Base-by-base conservation (phyloP, 257 asterid genomes). In the Henckelia pumila region DNA sequence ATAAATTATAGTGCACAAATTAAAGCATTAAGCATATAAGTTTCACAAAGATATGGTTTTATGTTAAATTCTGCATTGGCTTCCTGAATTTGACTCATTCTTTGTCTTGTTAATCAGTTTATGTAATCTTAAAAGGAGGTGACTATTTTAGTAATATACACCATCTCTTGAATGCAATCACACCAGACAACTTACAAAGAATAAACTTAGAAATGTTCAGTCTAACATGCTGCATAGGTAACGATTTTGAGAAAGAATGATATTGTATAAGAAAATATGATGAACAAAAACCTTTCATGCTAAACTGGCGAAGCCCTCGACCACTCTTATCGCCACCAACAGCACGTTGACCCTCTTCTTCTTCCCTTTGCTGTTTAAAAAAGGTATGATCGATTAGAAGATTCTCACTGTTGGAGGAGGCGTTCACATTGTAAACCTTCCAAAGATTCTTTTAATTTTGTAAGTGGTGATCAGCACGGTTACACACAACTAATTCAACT, bases 271-370 rank as follows among this genome's bases (percentile, higher is more conserved):
- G 49, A 50, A 14, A 7, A 21, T 35, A 44, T 8, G 47, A 74
- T 58, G 66, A 70, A 59, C 67, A 68, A 73, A 59, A 64, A 89
- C 96, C 96, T 89, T 90, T 90, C 95, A 90, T 84, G 89, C 97
- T 90, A 83, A 88, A 90, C 73, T 88, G 94, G 58, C 95, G 95
- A 29, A 90, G 97, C 64, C 97, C 97, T 73, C 97, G 86, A 66
- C 92, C 97, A 79, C 80, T 76, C 82, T 88, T 90, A 80, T 88
- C 97, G 62, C 92, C 97, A 66, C 81, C 85, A 22, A 79, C 82
- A 35, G 87, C 90, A 29, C 91, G 89, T 61, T 85, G 97, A 70
- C 86, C 92, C 97, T 83, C 81, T 84, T 86, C 84, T 85, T 89
- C 84, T 86, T 90, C 75, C 73, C 76, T 82, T 82, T 84, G 74